Conservation (phyloP, 306 rosid species). For the Pyrus betulifolia region DNA sequence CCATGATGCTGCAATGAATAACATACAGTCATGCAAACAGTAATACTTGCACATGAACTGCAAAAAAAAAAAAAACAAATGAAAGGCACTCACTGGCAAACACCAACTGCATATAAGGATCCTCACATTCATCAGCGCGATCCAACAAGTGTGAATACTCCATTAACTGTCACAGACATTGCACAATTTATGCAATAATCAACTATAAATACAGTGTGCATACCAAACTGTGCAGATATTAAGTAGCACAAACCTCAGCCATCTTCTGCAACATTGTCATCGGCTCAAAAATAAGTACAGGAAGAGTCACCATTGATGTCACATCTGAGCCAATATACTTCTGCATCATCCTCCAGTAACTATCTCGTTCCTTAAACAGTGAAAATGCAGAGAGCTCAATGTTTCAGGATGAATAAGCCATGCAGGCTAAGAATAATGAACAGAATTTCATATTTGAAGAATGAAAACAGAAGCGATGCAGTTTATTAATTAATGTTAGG, state of each 20-base stretch:
- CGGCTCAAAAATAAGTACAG: conserved; percentile 86
- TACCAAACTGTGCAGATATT: neutral
- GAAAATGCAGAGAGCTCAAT: neutral
- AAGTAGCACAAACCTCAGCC: conserved; percentile 69
- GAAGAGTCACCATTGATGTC: conserved; percentile 86
- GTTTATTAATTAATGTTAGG: neutral
- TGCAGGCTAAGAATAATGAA: neutral
- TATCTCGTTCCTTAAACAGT: conserved; percentile 62
- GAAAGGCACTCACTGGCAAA: conserved; percentile 57
- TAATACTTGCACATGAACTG: neutral
- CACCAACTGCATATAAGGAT: conserved; percentile 73
- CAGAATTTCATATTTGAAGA: neutral
- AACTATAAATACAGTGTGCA: neutral
- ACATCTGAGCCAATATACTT: conserved; percentile 75
- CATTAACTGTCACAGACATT: conserved; percentile 59
- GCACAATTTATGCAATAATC: conserved; percentile 7
- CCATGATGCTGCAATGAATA: conserved; percentile 66
- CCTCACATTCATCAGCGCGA: conserved; percentile 77
- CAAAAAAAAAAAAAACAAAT: neutral
- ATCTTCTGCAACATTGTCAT: conserved; percentile 94
- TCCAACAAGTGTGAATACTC: conserved; percentile 83
- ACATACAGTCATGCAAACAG: neutral
- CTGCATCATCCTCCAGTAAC: conserved; percentile 98
- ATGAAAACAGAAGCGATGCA: neutral
- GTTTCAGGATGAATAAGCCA: conserved; percentile 7